These are phyloP conservation scores for Corynespora cassiicola DNA, from an alignment of 2,329 filamentous ascomycete genomes.

Conservation along the genomic window DNA sequence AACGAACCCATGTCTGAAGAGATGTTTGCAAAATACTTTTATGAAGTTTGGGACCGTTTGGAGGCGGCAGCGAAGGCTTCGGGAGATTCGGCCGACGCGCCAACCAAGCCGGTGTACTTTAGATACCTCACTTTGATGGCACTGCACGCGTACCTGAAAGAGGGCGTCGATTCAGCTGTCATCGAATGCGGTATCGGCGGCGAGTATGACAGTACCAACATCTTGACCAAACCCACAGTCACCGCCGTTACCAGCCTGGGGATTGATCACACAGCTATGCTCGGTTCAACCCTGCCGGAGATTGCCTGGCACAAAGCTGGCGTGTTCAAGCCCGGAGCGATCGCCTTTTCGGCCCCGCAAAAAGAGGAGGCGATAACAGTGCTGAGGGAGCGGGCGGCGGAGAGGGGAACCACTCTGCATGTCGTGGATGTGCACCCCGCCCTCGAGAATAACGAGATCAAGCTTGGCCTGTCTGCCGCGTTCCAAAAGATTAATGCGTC, in stretches of 20 bases:
- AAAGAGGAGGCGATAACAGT: slow-evolving; percentile 61
- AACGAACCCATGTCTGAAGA: slow-evolving; percentile 72
- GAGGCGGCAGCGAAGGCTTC: slow-evolving; percentile 60
- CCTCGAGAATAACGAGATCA: slow-evolving; percentile 51
- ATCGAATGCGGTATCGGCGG: slow-evolving; percentile 95
- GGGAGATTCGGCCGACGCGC: slow-evolving; percentile 56
- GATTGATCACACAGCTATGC: slow-evolving; percentile 82
- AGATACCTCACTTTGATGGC: slow-evolving; percentile 89
- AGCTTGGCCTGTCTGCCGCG: slow-evolving; percentile 65
- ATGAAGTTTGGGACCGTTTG: slow-evolving; percentile 79
- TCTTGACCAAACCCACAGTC: slow-evolving; percentile 73
- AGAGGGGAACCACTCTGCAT: slow-evolving; percentile 55
- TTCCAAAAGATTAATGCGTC: slow-evolving; percentile 70
- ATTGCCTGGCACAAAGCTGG: slow-evolving; percentile 92
- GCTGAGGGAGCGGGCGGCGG: slow-evolving; percentile 60
- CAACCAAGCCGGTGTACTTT: slow-evolving; percentile 87
- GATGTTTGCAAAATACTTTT: slow-evolving; percentile 79
- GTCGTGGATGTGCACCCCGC: slow-evolving; percentile 58
- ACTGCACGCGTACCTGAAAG: slow-evolving; percentile 78
- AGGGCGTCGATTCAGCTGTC: slow-evolving; percentile 79
- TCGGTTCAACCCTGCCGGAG: slow-evolving; percentile 78
- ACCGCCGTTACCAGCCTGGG: slow-evolving; percentile 81
- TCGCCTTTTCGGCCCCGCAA: slow-evolving; percentile 66
- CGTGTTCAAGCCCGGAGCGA: slow-evolving; percentile 40
- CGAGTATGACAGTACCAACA: slow-evolving; percentile 91